Evolutionary conservation across 1,284 basidiomycete genomes (phyloP).

Genomic region (Ceratobasidium papillatum): DNA sequence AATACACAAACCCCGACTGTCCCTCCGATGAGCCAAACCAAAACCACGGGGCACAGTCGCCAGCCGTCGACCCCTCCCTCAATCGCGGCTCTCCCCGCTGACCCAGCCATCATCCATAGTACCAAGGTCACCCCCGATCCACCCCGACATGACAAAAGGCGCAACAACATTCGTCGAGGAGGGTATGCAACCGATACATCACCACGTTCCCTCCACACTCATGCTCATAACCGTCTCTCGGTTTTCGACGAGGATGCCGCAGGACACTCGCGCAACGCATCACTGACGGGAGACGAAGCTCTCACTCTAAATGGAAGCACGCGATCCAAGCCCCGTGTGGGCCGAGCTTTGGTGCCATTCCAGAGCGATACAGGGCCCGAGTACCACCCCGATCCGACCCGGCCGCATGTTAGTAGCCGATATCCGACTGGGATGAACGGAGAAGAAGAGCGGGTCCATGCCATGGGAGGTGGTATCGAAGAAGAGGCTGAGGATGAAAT

Average conservation of each 20-base stretch:
- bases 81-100: slow-evolving; percentile 4
- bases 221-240: background rate
- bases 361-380: slow-evolving; percentile 29
- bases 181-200: slow-evolving; percentile 17
- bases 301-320: background rate
- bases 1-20: background rate
- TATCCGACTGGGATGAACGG: slow-evolving; percentile 22
- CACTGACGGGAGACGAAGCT: background rate
- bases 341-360: slow-evolving; percentile 25
- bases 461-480: background rate
- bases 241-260: background rate
- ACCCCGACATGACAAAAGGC: background rate
- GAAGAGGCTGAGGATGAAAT: slow-evolving; percentile 36
- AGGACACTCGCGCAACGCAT: background rate
- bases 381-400: slow-evolving; percentile 29
- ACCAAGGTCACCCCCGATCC: slow-evolving; percentile 27
- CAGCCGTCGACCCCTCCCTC: slow-evolving; percentile 6
- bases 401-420: slow-evolving; percentile 28
- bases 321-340: slow-evolving; percentile 12
- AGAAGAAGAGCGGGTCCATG: slow-evolving; percentile 16
- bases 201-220: background rate
- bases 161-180: background rate
- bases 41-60: background rate
- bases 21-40: background rate
- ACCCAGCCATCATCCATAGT: slow-evolving; percentile 25